Evolutionary conservation across 805 yeast species (phyloP).

Genomic region (Candida michaelii): DNA sequence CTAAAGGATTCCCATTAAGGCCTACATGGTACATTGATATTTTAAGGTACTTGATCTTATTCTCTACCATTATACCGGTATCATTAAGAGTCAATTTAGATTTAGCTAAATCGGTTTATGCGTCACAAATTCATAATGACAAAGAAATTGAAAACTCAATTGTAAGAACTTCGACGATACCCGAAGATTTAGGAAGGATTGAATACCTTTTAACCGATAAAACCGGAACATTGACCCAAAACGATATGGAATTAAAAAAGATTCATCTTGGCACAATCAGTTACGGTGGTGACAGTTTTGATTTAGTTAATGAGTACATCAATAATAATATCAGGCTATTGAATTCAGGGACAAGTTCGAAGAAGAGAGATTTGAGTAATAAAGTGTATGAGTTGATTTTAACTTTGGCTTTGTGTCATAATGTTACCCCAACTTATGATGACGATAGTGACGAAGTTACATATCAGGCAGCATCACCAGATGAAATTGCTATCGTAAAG

Average conservation of each 20-base stretch:
- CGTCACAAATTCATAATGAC: conserved; percentile 92
- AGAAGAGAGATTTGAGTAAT: conserved; percentile 67
- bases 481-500: conserved; percentile 94
- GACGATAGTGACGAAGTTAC: conserved; percentile 47
- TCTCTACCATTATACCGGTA: conserved; percentile 95
- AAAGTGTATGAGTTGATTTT: conserved; percentile 78
- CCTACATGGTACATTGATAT: conserved; percentile 85
- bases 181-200: conserved; percentile 95
- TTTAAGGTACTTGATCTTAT: conserved; percentile 85
- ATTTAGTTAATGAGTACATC: conserved; percentile 75
- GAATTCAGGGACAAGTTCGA: conserved; percentile 5
- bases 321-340: conserved; percentile 20
- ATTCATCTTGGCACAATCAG: conserved; percentile 91
- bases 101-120: conserved; percentile 93
- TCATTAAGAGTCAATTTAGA: conserved; percentile 92
- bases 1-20: conserved; percentile 65
- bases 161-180: conserved; percentile 95
- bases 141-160: conserved; percentile 76
- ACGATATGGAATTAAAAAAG: conserved; percentile 95
- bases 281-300: conserved; percentile 89
- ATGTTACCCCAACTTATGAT: conserved; percentile 86
- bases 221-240: conserved; percentile 96
- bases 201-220: conserved; percentile 91
- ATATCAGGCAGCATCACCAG: conserved; percentile 98
- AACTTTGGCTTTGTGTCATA: conserved; percentile 92